Conservation (phyloP, 257 asterid genomes). For the Ophiorrhiza pumila region DNA sequence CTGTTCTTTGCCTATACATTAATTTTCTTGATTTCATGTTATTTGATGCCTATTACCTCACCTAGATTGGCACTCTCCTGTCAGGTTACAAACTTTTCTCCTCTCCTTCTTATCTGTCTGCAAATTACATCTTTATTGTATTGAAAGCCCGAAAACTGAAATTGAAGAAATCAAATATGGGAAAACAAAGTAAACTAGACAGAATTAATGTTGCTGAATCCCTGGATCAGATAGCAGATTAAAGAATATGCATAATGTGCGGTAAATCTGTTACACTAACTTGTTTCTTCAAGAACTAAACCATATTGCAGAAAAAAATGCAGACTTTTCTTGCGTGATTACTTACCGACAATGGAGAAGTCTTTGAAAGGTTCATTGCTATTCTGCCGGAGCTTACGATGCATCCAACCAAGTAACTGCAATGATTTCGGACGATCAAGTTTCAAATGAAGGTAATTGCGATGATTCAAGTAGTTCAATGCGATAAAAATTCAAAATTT, state of each 20-base stretch:
- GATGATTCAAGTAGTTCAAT: constrained; percentile 7
- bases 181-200: not conserved
- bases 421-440: constrained; percentile 18
- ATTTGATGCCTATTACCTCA: not conserved
- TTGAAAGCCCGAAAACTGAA: not conserved
- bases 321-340: not conserved
- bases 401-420: constrained; percentile 99
- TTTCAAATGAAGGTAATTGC: not conserved
- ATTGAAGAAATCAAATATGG: no score
- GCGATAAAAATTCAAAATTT: constrained; percentile 15
- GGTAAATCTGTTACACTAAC: not conserved
- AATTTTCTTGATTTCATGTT: not conserved
- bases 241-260: not conserved
- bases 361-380: constrained; percentile 65
- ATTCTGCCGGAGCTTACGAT: constrained; percentile 82
- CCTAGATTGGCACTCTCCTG: not conserved
- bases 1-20: not conserved
- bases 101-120: not conserved
- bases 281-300: not conserved
- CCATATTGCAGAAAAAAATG: not conserved
- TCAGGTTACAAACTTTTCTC: not conserved
- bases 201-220: not conserved
- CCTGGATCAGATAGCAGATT: not conserved
- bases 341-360: constrained; percentile 61
- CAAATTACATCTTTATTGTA: not conserved